Conservation (phyloP, 2,329 filamentous ascomycete genomes). For the Simplicillium sp. region DNA sequence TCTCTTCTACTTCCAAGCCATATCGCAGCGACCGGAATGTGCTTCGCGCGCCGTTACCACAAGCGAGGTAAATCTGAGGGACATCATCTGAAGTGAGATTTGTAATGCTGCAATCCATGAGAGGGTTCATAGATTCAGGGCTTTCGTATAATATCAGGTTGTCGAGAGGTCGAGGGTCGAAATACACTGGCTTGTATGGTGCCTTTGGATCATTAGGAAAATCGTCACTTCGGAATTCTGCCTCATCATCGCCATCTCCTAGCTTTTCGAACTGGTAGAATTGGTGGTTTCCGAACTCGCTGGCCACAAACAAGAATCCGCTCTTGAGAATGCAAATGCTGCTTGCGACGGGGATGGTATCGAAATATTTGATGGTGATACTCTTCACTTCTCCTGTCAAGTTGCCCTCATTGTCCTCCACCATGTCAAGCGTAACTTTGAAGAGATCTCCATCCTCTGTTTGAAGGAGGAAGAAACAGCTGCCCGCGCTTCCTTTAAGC, state of each 20-base stretch:
- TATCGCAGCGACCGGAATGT: constrained; percentile 89
- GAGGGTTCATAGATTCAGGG: constrained; percentile 80
- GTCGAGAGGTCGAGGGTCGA: constrained; percentile 68
- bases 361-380: constrained; percentile 94
- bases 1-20: constrained; percentile 85
- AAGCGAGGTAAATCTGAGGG: constrained; percentile 91
- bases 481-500: constrained; percentile 69
- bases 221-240: constrained; percentile 74
- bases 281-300: constrained; percentile 85
- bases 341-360: constrained; percentile 82
- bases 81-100: constrained; percentile 89
- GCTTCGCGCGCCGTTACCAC: constrained; percentile 79
- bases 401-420: constrained; percentile 68
- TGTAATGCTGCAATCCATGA: constrained; percentile 83
- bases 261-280: constrained; percentile 98
- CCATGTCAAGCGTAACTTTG: constrained; percentile 90
- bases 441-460: constrained; percentile 97
- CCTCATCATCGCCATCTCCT: constrained; percentile 87
- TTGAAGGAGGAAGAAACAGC: constrained; percentile 95
- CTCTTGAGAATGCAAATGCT: constrained; percentile 90
- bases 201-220: constrained; percentile 68
- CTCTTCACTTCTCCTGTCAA: constrained; percentile 71
- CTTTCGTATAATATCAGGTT: constrained; percentile 80
- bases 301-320: constrained; percentile 86
- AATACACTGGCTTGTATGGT: constrained; percentile 71